These are phyloP conservation scores for Aureobasidium lini DNA, from an alignment of 2,329 filamentous ascomycete genomes.

Conservation along the genomic window DNA sequence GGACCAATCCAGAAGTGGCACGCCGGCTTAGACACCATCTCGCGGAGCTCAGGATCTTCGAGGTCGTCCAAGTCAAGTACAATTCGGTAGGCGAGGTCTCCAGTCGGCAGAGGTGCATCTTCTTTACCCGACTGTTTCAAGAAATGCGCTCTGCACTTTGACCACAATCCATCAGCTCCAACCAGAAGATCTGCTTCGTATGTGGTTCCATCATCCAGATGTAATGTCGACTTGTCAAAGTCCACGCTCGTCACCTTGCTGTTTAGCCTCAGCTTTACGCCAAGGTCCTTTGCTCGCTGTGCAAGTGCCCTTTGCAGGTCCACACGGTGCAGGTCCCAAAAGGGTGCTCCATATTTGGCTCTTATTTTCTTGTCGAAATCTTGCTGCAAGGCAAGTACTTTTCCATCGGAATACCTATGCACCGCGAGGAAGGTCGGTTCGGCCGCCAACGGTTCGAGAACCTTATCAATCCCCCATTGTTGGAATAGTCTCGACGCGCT, in stretches of 20 bases:
- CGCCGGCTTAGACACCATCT: conserved; percentile 46
- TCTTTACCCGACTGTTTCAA: conserved; percentile 32
- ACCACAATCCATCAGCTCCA: conserved; percentile 59
- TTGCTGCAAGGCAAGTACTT: conserved; percentile 42
- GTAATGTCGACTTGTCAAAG: conserved; percentile 39
- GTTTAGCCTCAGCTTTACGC: conserved; percentile 44
- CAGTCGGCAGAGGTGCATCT: conserved; percentile 49
- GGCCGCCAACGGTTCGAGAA: conserved; percentile 31
- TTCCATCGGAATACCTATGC: conserved; percentile 45
- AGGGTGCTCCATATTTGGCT: conserved; percentile 49
- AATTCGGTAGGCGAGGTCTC: conserved; percentile 59
- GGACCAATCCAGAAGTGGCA: conserved; percentile 60
- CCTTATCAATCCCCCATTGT: conserved; percentile 43
- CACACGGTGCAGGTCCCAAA: conserved; percentile 54
- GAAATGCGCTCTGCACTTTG: conserved; percentile 45
- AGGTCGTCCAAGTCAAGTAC: conserved; percentile 45
- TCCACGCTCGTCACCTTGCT: conserved; percentile 42
- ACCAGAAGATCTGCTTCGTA: conserved; percentile 51
- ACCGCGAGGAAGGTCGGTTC: conserved; percentile 46
- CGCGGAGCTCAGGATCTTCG: conserved; percentile 42
- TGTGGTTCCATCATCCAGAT: conserved; percentile 32
- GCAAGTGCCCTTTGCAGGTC: conserved; percentile 52
- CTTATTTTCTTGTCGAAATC: conserved; percentile 48
- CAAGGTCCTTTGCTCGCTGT: conserved; percentile 45
- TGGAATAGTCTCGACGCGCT: conserved; percentile 45